Base-by-base conservation (phyloP, 2,329 filamentous ascomycete genomes). In the Colletotrichum sublineola region DNA sequence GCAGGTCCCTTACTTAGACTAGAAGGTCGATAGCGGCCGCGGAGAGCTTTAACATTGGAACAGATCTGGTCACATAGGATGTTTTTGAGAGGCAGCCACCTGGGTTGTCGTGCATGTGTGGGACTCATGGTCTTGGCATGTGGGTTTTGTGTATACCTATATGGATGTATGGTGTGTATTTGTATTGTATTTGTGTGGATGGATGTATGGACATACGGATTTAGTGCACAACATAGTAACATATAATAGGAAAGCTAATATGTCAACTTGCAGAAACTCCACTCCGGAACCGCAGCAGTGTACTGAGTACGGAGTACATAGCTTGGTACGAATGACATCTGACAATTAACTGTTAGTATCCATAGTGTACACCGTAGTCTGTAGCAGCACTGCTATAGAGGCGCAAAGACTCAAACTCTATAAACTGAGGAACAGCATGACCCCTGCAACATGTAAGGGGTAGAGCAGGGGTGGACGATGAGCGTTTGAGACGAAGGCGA, bases 231-330 rank as follows among this genome's bases (percentile, higher is more conserved):
- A 8, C 2, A 9, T n/a, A 11, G 42, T 18, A 18, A n/a, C 20
- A 4, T n/a, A 24, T n/a, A 48, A 48, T 46, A 11, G 44, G 3
- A 20, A 46, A n/a, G 4, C 20, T 11, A 44, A 44, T 55, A 60
- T 60, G 60, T 63, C 46, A 56, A 64, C 46, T 58, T 29, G 66
- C 58, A 69, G 53, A 55, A 36, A 63, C 66, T 61, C 69, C 69
- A 61, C 69, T 64, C 46, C 31, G 66, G 48, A 61, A 42, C 60
- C 36, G 44, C 7, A 44, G 42, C 58, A 53, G 42, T 33, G 24
- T 24, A 24, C 7, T 50, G 12, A 8, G 33, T 36, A 36, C 8
- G 33, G 33, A 8, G 33, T 36, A 36, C 33, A 24, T 24, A 24
- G 24, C 24, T 24, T 24, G 24, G 24, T 24, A 24, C 24, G 24